Evolutionary conservation across 2,329 filamentous ascomycete species (phyloP).

Genomic region (Microthyrium microscopicum): DNA sequence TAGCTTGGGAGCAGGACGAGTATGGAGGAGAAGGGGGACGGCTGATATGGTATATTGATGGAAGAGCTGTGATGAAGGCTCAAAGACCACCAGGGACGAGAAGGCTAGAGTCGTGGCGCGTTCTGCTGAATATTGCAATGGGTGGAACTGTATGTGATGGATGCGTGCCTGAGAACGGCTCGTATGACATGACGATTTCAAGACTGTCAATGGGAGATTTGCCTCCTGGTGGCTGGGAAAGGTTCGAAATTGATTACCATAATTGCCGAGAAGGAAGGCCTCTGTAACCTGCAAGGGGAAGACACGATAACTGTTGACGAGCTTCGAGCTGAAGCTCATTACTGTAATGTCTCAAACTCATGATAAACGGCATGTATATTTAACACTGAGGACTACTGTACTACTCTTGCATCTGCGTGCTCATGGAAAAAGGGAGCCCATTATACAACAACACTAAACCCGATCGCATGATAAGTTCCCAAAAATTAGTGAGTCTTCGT

Average conservation of each 20-base stretch:
- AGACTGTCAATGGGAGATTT: slow-evolving; percentile 35
- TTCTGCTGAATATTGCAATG: slow-evolving; percentile 46
- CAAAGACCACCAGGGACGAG: slow-evolving; percentile 35
- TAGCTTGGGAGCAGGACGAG: slow-evolving; percentile 37
- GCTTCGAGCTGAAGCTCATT: too few relatives aligned
- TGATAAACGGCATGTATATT: too few relatives aligned
- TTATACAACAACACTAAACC: too few relatives aligned
- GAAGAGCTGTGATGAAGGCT: slow-evolving; percentile 39
- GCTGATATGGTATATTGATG: slow-evolving; percentile 44
- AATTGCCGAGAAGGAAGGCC: too few relatives aligned
- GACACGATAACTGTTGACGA: too few relatives aligned
- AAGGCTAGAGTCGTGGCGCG: slow-evolving; percentile 37
- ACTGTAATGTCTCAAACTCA: too few relatives aligned
- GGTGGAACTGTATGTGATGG: slow-evolving; percentile 42
- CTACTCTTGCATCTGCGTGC: too few relatives aligned
- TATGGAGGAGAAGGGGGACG: slow-evolving; percentile 26
- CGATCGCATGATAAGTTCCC: too few relatives aligned
- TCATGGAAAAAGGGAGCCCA: too few relatives aligned
- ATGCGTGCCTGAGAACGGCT: slow-evolving; percentile 32
- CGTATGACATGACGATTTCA: slow-evolving; percentile 40
- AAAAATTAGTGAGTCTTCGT: too few relatives aligned
- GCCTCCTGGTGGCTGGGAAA: slow-evolving; percentile 37
- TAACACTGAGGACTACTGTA: too few relatives aligned
- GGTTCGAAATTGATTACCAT: slow-evolving; percentile 38
- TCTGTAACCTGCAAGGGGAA: too few relatives aligned